Percentiles rank a stretch among this genome's conserved stretches.
Evolutionary conservation across 2,329 filamentous ascomycete species (phyloP).

Genomic region (Aspergillus oerlinghausenensis): DNA sequence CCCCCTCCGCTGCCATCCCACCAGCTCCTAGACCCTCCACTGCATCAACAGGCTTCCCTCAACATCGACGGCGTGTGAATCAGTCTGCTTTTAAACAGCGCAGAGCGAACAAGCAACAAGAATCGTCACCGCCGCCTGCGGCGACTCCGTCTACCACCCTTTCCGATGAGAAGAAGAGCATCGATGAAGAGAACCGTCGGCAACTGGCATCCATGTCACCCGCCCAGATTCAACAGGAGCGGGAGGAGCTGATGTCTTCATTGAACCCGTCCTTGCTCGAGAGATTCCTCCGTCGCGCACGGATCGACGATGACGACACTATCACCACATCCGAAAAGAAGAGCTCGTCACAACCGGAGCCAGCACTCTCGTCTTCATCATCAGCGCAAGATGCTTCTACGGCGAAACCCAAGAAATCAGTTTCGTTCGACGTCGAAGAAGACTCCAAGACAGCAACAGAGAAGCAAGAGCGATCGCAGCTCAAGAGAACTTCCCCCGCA

Average conservation of each 20-base stretch:
- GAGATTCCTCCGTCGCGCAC: slow-evolving; percentile 69
- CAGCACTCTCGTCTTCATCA: not conserved
- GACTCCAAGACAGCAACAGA: slow-evolving; percentile 8
- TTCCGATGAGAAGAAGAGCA: slow-evolving; percentile 60
- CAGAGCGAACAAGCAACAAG: slow-evolving; percentile 35
- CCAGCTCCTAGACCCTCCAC: slow-evolving; percentile 56
- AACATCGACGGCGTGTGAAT: slow-evolving; percentile 71
- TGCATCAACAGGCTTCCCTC: slow-evolving; percentile 70
- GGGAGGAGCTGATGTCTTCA: slow-evolving; percentile 71
- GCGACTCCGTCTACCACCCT: slow-evolving; percentile 5
- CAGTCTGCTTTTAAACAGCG: slow-evolving; percentile 77
- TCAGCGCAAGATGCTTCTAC: not conserved
- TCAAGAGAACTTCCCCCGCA: slow-evolving; percentile 1
- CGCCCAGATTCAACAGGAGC: slow-evolving; percentile 74
- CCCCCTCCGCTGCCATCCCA: slow-evolving; percentile 43
- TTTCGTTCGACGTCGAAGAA: slow-evolving; percentile 22
- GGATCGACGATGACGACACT: slow-evolving; percentile 58
- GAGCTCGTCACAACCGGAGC: not conserved
- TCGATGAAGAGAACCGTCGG: slow-evolving; percentile 77
- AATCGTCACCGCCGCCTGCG: slow-evolving; percentile 8
- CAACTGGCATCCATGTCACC: slow-evolving; percentile 73
- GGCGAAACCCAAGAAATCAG: slow-evolving; percentile 26
- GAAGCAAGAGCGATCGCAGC: not conserved
- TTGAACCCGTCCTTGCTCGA: slow-evolving; percentile 73
- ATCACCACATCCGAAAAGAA: slow-evolving; percentile 9